A percentile compares a stretch with the other conserved stretches of the same genome.
Conservation (phyloP, 202 grass and related monocot genomes). For the Eragrostis tef region DNA sequence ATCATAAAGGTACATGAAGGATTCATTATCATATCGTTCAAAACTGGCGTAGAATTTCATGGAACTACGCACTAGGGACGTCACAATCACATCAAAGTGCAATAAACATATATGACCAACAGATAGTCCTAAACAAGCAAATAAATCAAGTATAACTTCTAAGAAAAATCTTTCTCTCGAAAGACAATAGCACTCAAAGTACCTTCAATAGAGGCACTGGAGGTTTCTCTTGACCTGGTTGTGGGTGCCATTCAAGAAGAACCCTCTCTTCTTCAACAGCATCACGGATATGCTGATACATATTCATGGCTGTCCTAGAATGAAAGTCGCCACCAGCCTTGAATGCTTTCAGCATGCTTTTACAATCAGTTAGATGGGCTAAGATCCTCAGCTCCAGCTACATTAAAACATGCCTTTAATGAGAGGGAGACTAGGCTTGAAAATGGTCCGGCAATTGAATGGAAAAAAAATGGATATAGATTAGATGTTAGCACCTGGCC, state of each 20-base stretch:
- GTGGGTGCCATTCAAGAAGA: slow-evolving; percentile 89
- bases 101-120: slow-evolving; percentile 5
- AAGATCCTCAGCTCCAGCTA: slow-evolving; percentile 90
- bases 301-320: slow-evolving; percentile 95
- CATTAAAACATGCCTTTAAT: slow-evolving; percentile 39
- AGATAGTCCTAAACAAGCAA: slow-evolving; percentile 10
- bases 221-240: slow-evolving; percentile 74
- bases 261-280: slow-evolving; percentile 80
- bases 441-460: slow-evolving; percentile 22
- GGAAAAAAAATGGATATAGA: slow-evolving; percentile 37
- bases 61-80: slow-evolving; percentile 21
- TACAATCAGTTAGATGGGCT: slow-evolving; percentile 78
- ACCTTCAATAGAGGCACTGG: slow-evolving; percentile 87
- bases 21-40: slow-evolving; percentile 26
- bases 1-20: slow-evolving; percentile 20
- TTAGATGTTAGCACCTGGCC: slow-evolving; percentile 66
- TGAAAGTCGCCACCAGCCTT: slow-evolving; percentile 88
- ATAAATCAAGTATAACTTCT: slow-evolving; percentile 32
- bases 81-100: slow-evolving; percentile 8
- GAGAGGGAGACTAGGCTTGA: slow-evolving; percentile 8
- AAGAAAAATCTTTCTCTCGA: neutral
- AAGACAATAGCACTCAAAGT: slow-evolving; percentile 28
- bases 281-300: slow-evolving; percentile 74
- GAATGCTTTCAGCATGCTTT: slow-evolving; percentile 91
- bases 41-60: slow-evolving; percentile 38